A percentile compares a stretch with the other conserved stretches of the same genome.
These are phyloP conservation scores for Schizosaccharomyces cryophilus DNA, from an alignment of 805 yeast genomes.

Conservation along the genomic window DNA sequence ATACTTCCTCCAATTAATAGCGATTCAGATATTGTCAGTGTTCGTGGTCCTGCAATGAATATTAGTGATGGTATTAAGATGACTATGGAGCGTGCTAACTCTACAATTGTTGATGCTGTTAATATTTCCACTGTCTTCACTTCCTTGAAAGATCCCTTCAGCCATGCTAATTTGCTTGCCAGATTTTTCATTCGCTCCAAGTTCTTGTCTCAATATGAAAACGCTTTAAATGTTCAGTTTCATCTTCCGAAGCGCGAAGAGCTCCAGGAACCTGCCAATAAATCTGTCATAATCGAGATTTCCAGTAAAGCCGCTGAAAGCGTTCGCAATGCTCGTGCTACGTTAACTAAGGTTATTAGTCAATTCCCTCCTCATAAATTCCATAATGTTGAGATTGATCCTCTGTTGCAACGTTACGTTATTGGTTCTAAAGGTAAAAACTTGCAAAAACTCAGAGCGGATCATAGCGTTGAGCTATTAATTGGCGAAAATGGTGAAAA, in stretches of 20 bases:
- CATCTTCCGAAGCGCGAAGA: conserved; percentile 23
- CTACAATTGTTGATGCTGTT: conserved; percentile 36
- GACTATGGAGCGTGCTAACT: conserved; percentile 36
- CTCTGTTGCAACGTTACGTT: conserved; percentile 29
- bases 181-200: conserved; percentile 25
- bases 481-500: conserved; percentile 21
- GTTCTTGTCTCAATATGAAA: conserved; percentile 19
- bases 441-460: conserved; percentile 13
- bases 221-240: conserved; percentile 20
- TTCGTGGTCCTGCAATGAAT: conserved; percentile 28
- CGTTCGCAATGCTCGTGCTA: conserved; percentile 43
- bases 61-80: conserved; percentile 36
- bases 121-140: conserved; percentile 81
- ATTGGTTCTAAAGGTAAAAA: conserved; percentile 15
- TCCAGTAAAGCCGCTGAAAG: conserved; percentile 26
- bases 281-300: conserved; percentile 35
- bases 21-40: conserved; percentile 24
- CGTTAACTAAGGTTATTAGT: conserved; percentile 51
- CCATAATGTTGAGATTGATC: conserved; percentile 30
- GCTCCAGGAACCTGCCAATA: conserved; percentile 18
- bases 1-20: conserved; percentile 23
- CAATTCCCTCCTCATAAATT: conserved; percentile 43
- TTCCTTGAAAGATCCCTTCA: conserved; percentile 23
- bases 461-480: conserved; percentile 27
- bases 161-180: conserved; percentile 56